These are phyloP conservation scores for Auriscalpium orientale DNA, from an alignment of 768 basidiomycete genomes.

Conservation along the genomic window DNA sequence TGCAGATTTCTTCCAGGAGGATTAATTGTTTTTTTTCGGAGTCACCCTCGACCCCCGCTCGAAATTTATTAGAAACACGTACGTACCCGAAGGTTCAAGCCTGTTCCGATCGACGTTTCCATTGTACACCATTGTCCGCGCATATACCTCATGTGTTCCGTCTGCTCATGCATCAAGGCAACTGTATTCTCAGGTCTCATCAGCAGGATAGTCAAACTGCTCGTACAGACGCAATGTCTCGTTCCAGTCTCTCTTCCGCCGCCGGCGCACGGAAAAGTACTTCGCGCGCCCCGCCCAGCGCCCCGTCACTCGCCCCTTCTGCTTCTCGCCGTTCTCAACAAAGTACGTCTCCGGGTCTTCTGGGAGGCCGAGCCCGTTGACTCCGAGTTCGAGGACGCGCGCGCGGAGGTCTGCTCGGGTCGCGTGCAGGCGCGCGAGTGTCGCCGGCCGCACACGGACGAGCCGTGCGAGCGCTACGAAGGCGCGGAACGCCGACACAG, in stretches of 20 bases:
- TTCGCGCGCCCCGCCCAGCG: slow-evolving; percentile 62
- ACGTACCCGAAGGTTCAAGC: too few relatives aligned
- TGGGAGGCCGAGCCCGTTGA: slow-evolving; percentile 52
- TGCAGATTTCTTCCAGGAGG: too few relatives aligned
- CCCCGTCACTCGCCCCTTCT: slow-evolving; percentile 65
- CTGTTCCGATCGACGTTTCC: not conserved
- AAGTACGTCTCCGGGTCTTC: slow-evolving; percentile 65
- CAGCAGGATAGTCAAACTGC: slow-evolving; percentile 72
- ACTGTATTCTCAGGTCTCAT: slow-evolving; percentile 26
- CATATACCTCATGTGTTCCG: too few relatives aligned
- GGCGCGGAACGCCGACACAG: slow-evolving; percentile 72
- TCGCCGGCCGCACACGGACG: slow-evolving; percentile 50
- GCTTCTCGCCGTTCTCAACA: slow-evolving; percentile 43
- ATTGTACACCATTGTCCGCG: too few relatives aligned
- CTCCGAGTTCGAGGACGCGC: slow-evolving; percentile 62
- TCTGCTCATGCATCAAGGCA: not conserved
- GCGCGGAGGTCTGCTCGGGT: slow-evolving; percentile 49
- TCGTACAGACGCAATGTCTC: slow-evolving; percentile 79
- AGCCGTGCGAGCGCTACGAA: slow-evolving; percentile 54
- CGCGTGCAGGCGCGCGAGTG: slow-evolving; percentile 45
- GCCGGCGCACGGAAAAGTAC: slow-evolving; percentile 73
- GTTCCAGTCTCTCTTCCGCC: slow-evolving; percentile 86
- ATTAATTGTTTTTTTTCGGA: too few relatives aligned
- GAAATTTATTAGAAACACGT: not conserved
- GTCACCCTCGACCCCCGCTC: not conserved